Conservation (phyloP, 2,329 filamentous ascomycete species). For the Penicillium sp. region DNA sequence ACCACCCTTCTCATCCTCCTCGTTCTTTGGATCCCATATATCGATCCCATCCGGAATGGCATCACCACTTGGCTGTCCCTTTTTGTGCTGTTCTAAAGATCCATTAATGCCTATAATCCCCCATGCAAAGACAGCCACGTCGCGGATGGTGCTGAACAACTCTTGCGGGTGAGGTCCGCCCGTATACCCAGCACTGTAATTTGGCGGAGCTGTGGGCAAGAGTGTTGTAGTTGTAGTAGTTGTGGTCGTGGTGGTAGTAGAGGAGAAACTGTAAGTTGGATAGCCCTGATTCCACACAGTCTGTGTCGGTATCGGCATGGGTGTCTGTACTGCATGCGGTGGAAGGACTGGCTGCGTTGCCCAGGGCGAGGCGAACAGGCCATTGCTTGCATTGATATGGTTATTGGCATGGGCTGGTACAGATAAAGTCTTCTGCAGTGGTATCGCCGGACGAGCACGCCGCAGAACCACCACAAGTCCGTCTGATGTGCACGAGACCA, state of each 20-base stretch:
- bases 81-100: conserved; percentile 61
- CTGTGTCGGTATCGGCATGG: background rate
- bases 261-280: conserved; percentile 33
- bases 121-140: conserved; percentile 87
- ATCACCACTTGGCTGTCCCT: conserved; percentile 60
- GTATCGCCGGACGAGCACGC: conserved; percentile 67
- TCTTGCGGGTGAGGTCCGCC: conserved; percentile 51
- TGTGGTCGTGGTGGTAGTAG: conserved; percentile 22
- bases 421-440: conserved; percentile 36
- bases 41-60: conserved; percentile 50
- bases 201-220: background rate
- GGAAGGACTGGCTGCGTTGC: conserved; percentile 60
- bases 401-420: background rate
- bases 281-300: background rate
- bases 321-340: conserved; percentile 22
- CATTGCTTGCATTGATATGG: conserved; percentile 47
- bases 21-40: conserved; percentile 49
- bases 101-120: conserved; percentile 76
- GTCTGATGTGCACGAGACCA: conserved; percentile 88
- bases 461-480: conserved; percentile 78
- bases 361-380: conserved; percentile 78
- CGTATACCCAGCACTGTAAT: background rate
- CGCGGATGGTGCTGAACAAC: conserved; percentile 77
- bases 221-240: background rate
- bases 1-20: background rate